Evolutionary conservation across 139 green algal genomes (phyloP).

Genomic region (Edaphochlamys debaryana): DNA sequence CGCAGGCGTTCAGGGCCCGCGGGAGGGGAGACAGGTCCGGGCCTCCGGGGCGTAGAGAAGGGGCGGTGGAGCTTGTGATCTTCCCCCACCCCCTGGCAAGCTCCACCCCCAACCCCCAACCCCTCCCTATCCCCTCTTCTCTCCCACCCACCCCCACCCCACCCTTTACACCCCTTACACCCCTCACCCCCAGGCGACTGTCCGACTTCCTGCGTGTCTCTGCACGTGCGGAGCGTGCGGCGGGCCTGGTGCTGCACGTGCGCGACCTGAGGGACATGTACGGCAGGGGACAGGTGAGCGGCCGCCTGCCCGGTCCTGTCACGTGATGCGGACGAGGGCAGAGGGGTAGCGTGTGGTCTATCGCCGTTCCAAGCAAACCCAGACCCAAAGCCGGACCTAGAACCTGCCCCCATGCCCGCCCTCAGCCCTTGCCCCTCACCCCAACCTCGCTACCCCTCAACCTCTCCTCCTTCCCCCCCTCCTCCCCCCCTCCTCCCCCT

Average conservation of each 20-base stretch:
- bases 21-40: too few species aligned
- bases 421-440: too few species aligned
- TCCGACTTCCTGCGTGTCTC: neutral
- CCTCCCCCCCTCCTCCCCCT: neutral
- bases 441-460: neutral
- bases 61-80: too few species aligned
- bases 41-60: too few species aligned
- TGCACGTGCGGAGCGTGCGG: neutral
- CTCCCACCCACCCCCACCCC: neutral
- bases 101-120: neutral
- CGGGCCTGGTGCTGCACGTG: neutral
- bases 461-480: neutral
- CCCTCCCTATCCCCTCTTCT: neutral
- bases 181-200: constrained; percentile 17
- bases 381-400: too few species aligned
- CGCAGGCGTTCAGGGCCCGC: too few species aligned
- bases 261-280: constrained; percentile 30
- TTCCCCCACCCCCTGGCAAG: too few species aligned
- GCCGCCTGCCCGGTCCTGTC: too few species aligned
- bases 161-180: too few species aligned
- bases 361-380: too few species aligned
- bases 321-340: neutral
- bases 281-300: neutral
- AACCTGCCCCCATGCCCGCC: too few species aligned
- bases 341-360: neutral